These are phyloP conservation scores for Vigna mungo DNA, from an alignment of 306 rosid genomes.

Conservation along the genomic window DNA sequence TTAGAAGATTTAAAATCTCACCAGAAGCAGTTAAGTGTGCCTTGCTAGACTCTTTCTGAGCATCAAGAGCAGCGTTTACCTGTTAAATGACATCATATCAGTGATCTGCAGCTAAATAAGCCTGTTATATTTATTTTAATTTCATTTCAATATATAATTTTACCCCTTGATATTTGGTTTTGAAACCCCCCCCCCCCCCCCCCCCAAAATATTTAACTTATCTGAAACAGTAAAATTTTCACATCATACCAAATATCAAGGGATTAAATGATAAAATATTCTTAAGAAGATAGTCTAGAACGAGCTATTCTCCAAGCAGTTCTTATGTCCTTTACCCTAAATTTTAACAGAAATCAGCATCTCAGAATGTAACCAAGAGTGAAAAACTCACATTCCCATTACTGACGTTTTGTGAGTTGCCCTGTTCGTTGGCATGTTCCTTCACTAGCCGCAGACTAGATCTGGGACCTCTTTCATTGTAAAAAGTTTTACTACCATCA, in stretches of 20 bases:
- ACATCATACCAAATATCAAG: neutral
- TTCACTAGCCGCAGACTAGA: constrained; percentile 54
- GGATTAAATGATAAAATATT: neutral
- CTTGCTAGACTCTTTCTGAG: constrained; percentile 62
- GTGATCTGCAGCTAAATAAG: neutral
- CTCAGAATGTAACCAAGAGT: constrained; percentile 6
- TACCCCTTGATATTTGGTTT: neutral
- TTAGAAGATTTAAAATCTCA: constrained; percentile 50
- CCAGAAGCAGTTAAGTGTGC: constrained; percentile 58
- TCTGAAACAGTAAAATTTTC: neutral
- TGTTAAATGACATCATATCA: constrained; percentile 48
- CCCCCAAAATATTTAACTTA: neutral
- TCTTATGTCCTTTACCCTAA: constrained; percentile 1
- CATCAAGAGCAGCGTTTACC: constrained; percentile 58
- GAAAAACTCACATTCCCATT: constrained; percentile 72
- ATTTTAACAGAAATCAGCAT: constrained; percentile 12
- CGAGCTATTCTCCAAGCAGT: constrained; percentile 14
- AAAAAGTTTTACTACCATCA: constrained; percentile 53
- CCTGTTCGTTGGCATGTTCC: constrained; percentile 56
- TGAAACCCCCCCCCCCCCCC: neutral
- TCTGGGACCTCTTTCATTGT: constrained; percentile 47
- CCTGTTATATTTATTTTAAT: neutral
- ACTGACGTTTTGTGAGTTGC: constrained; percentile 46
- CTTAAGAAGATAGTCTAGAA: constrained; percentile 17
- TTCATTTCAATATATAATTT: constrained; percentile 10